These are phyloP conservation scores for Solanum dulcamara DNA, from an alignment of 257 asterid genomes.

Conservation along the genomic window DNA sequence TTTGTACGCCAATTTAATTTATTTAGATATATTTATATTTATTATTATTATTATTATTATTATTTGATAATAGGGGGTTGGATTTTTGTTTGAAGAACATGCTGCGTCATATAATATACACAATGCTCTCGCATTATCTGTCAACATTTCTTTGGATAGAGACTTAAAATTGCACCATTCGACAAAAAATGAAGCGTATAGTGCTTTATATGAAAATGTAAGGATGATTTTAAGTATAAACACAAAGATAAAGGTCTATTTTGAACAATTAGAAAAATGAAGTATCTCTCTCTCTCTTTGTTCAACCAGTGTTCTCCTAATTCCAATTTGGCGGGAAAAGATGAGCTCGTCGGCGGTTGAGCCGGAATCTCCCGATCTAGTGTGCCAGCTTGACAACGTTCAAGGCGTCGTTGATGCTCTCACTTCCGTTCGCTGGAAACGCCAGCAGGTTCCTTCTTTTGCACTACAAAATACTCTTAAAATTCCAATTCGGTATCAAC, in stretches of 20 bases:
- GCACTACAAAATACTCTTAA: background rate
- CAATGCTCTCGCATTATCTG: no score
- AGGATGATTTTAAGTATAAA: background rate
- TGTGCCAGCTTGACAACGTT: conserved; percentile 75
- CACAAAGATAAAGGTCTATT: background rate
- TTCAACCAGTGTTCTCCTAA: background rate
- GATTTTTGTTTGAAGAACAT: no score
- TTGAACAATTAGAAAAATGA: background rate
- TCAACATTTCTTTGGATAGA: no score
- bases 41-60: no score
- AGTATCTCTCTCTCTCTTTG: background rate
- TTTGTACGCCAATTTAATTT: no score
- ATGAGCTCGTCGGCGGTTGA: conserved; percentile 66
- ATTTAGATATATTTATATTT: no score
- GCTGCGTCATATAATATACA: no score
- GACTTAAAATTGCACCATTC: background rate
- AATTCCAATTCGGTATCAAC: background rate
- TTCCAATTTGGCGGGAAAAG: conserved; percentile 46
- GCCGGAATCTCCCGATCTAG: conserved; percentile 46
- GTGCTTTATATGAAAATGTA: background rate
- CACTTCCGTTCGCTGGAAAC: conserved; percentile 91
- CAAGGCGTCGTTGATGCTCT: conserved; percentile 93
- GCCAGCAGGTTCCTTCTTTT: conserved; percentile 45
- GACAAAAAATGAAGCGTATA: background rate
- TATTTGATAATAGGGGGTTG: no score